Evolutionary conservation across 345 rosid species (phyloP).

Genomic region (Salix udensis): DNA sequence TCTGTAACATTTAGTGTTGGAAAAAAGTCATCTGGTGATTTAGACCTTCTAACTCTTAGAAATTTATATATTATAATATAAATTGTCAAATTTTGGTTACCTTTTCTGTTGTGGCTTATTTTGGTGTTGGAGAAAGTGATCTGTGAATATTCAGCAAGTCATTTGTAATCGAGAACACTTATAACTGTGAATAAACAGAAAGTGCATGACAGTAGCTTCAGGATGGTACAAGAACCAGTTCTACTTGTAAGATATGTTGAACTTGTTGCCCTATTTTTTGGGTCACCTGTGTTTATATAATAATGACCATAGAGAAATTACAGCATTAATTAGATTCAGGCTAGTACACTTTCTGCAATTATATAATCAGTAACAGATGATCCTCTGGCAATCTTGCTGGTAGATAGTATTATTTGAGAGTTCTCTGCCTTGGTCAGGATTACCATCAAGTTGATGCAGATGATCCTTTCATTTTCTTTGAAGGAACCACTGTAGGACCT

Average conservation of each 20-base stretch:
- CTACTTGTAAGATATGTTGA: background rate
- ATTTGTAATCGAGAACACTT: background rate
- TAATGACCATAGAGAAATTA: no score
- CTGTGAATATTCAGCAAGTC: background rate
- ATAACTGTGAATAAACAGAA: background rate
- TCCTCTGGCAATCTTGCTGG: background rate
- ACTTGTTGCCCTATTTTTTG: background rate
- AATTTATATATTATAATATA: background rate
- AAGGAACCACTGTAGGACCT: no score
- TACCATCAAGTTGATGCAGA: background rate
- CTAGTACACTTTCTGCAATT: background rate
- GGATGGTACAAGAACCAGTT: background rate
- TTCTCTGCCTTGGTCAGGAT: background rate
- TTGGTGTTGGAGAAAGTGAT: slow-evolving; percentile 5
- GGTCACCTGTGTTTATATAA: no score
- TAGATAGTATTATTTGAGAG: background rate
- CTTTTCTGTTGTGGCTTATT: background rate
- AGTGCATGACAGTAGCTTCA: background rate
- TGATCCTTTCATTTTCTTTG: background rate
- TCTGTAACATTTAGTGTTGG: background rate
- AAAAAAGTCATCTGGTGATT: background rate
- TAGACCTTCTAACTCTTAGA: background rate
- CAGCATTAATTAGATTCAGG: no score
- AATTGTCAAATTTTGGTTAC: background rate
- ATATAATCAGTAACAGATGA: background rate